Evolutionary conservation across 805 yeast species (phyloP), one percentile per base, ranked within the genome.

Genomic region (Saccharomycopsis guyanensis): DNA sequence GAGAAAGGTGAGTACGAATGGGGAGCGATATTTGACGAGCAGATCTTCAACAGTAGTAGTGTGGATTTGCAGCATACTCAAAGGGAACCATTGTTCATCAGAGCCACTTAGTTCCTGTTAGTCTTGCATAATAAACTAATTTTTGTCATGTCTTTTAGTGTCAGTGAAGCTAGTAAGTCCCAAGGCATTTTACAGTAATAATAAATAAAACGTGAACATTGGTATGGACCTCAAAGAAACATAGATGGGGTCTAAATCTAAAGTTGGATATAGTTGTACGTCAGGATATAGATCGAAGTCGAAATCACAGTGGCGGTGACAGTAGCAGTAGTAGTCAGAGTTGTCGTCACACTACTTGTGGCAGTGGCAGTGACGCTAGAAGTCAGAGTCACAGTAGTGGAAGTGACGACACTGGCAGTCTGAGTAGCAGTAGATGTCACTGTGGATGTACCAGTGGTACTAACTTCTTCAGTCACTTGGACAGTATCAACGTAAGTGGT

Each of bases 1-100:
- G 89, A 84, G 45, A 71, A 71, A 38, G 97, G 97, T 1, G 81
- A 76, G 40, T 88, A 81, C 58, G 93, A 86, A 59, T 81, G 95
- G 82, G 86, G 89, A 1, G 73, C 75, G 0, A 61, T 78, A 12
- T 67, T 78, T 52, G 84, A 80, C 45, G 75, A 71, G 46, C 52
- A 63, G 48, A 62, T 54, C 1, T 59, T 56, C 12, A 53, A 51
- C 33, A 52, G 16, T 2, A 43, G 42, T 20, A 51, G 51, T 18
- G 53, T 50, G 2, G 70, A 62, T 18, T 56, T 59, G 7, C 72
- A 69, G 45, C 65, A 66, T 47, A 53, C 66, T 2, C 68, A 66
- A 43, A 56, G 72, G 31, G 65, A 59, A 25, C 72, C 70, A 38
- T 49, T 68, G 34, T 63, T 61, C 39, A 52, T 61, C n/a, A 54